These are phyloP conservation scores for Pleurotus sapidus DNA, from an alignment of 768 basidiomycete species.

Conservation along the genomic window DNA sequence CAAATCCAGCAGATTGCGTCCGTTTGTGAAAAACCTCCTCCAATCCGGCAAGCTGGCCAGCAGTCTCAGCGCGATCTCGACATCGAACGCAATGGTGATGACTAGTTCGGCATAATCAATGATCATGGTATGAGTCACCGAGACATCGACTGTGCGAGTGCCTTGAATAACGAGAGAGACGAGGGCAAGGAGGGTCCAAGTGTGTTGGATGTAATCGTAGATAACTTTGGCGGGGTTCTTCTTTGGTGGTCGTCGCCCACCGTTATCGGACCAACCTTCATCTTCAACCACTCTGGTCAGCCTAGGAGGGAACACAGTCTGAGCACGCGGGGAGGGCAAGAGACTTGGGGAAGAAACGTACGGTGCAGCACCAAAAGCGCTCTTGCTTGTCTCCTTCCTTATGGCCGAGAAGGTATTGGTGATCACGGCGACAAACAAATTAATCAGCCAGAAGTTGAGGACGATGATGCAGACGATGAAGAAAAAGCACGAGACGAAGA, in stretches of 20 bases:
- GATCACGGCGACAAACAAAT: slow-evolving; percentile 93
- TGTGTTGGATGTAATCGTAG: slow-evolving; percentile 59
- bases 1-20: slow-evolving; percentile 75
- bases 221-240: slow-evolving; percentile 50
- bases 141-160: slow-evolving; percentile 53
- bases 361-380: slow-evolving; percentile 87
- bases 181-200: slow-evolving; percentile 76
- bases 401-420: slow-evolving; percentile 91
- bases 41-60: slow-evolving; percentile 75
- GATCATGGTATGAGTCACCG: slow-evolving; percentile 38
- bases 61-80: slow-evolving; percentile 82
- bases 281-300: slow-evolving; percentile 46
- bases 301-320: slow-evolving; percentile 14
- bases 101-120: slow-evolving; percentile 68
- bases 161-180: slow-evolving; percentile 73
- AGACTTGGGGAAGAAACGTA: slow-evolving; percentile 30
- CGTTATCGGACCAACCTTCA: slow-evolving; percentile 55
- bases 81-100: slow-evolving; percentile 81
- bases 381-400: slow-evolving; percentile 79
- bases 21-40: slow-evolving; percentile 66
- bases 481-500: slow-evolving; percentile 82
- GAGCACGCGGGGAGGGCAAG: neutral
- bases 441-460: slow-evolving; percentile 93
- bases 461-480: slow-evolving; percentile 83
- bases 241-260: slow-evolving; percentile 38